Evolutionary conservation across 1,284 basidiomycete genomes (phyloP).

Genomic region (Tausonia pullulans): DNA sequence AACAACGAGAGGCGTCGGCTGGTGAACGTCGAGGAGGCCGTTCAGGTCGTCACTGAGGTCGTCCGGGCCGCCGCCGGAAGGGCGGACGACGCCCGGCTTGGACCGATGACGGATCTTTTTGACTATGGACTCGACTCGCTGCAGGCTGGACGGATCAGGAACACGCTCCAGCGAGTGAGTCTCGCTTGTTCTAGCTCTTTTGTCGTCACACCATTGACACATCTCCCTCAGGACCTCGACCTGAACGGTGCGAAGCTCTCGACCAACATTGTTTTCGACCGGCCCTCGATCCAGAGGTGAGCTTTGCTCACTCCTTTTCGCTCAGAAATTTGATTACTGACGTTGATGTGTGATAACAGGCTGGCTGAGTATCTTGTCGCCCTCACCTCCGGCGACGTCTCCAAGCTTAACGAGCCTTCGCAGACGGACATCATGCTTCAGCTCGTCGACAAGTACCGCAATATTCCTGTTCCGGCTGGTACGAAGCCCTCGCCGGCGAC

Average conservation of each 20-base stretch:
- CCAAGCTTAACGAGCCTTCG: conserved; percentile 20
- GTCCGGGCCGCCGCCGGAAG: conserved; percentile 6
- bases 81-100: background rate
- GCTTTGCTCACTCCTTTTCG: conserved; percentile 5
- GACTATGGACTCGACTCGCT: conserved; percentile 47
- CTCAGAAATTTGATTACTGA: background rate
- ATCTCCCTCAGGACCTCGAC: conserved; percentile 13
- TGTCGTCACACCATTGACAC: background rate
- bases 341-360: conserved; percentile 15
- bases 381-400: conserved; percentile 25
- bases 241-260: conserved; percentile 20
- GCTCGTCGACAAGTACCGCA: conserved; percentile 38
- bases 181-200: too few species aligned
- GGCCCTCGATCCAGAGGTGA: conserved; percentile 36
- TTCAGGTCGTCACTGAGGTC: conserved; percentile 12
- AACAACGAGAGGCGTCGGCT: too few species aligned
- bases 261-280: conserved; percentile 38
- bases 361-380: conserved; percentile 27
- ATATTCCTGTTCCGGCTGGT: conserved; percentile 19
- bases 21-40: background rate
- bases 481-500: conserved; percentile 12
- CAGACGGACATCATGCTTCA: conserved; percentile 35
- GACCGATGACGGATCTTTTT: conserved; percentile 27
- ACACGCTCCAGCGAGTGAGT: conserved; percentile 29
- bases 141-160: conserved; percentile 46